Base-by-base conservation (phyloP, 192 early-diverging fungal genomes). In the Gigaspora rosea region DNA sequence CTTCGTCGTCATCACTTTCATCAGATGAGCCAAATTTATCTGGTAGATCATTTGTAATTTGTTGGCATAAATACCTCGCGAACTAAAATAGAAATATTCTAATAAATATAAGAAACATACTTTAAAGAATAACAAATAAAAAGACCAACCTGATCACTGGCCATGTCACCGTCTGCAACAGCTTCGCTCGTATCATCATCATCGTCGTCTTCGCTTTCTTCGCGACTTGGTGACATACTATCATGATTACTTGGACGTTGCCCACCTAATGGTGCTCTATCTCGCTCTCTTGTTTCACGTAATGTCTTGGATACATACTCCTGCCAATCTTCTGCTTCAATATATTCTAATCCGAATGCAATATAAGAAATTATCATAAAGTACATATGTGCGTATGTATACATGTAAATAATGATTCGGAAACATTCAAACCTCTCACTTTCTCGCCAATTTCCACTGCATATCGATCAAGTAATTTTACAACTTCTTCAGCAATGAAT, bases 401-500 rank as follows among this genome's bases (percentile, higher is more conserved):
- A 7, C 2, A 41, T 6, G 7, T 56, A 11, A 56, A 56, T 56
- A 18, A 56, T 13, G 4, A 41, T 16, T 22, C 32, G 2, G 15
- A 56, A 15, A 59, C 59, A 61, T 5, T 12, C 49, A 27, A 67
- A 76, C 75, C 75, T 76, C 64, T 67, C 49, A 76, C 65, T 76
- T 76, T 65, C 18, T 76, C 75, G 33, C 62, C 75, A 27, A 76
- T 54, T 20, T 76, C 75, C 2, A 76, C 65, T 20, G 63, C 63
- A 68, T 52, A 66, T 22, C 94, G 89, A 74, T 98, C 96, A 54
- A 96, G 81, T 41, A 98, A 79, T 76, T 97, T 95, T 64, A 92
- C 90, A 2, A 96, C 92, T 79, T 98, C 98, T 78, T 99, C 98
- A 35, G 97, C 91, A 69, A 99, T 97, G 66, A 95, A 95, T 0